Conservation (phyloP, 2,329 filamentous ascomycete species). For the Verticillium alfalfae region DNA sequence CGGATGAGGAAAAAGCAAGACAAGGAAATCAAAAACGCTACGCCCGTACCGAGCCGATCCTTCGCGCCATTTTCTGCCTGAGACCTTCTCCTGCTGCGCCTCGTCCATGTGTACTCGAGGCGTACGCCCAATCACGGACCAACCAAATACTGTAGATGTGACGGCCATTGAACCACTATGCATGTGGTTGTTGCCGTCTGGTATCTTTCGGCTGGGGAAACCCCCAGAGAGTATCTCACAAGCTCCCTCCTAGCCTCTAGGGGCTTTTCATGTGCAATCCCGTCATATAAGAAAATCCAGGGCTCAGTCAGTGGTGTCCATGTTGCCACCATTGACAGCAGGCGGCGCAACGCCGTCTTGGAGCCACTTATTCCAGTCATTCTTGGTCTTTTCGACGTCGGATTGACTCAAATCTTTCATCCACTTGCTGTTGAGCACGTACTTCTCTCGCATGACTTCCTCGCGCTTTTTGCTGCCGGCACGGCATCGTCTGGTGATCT, state of each 20-base stretch:
- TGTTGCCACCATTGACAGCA: constrained; percentile 18
- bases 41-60: not conserved
- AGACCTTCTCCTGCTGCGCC: not conserved
- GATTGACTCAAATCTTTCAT: constrained; percentile 75
- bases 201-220: not conserved
- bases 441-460: constrained; percentile 68
- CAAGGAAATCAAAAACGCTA: not conserved
- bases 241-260: not conserved
- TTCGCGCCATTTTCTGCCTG: not conserved
- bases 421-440: constrained; percentile 76
- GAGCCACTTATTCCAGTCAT: constrained; percentile 51
- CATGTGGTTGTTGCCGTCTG: not conserved
- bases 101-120: not conserved
- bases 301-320: constrained; percentile 14
- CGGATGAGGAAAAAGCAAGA: constrained; percentile 2
- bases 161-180: not conserved
- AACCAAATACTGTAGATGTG: not conserved
- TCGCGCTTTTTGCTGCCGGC: constrained; percentile 57
- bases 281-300: not conserved
- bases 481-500: constrained; percentile 46
- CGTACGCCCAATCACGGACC: not conserved
- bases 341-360: constrained; percentile 39
- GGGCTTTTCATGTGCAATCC: not conserved
- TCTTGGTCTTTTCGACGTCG: constrained; percentile 69
- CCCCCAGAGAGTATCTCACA: not conserved